Evolutionary conservation across 345 rosid species (phyloP), one percentile per base, ranked within the genome.

Genomic region (Rhizophora mangle): DNA sequence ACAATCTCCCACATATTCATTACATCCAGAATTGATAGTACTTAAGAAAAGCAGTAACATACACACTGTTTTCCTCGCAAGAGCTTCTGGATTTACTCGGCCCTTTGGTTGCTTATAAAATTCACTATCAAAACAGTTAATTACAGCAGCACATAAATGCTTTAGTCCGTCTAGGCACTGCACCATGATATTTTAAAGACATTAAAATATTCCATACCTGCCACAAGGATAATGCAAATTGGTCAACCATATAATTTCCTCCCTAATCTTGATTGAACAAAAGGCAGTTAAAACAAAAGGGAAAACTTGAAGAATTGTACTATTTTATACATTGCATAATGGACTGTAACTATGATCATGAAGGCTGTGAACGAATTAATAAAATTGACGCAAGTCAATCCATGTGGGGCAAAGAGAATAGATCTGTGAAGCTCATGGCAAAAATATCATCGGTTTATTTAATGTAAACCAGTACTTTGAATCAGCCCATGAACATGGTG

Each of bases 181-280:
- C 30, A 62, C 72, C 78, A 74, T 74, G 72, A 62, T 74, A 62
- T 39, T 62, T 56, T 68, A 62, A 57, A 63, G 57, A 46, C 21
- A 13, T 61, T 63, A 74, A 62, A 61, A 62, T 49, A 67, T 67
- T 74, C 77, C 77, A 74, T 68, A 63, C 72, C 78, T 74, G 62
- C 24, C 30, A 46, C 61, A 55, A 54, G n/a, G 62, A 34, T 24
- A 61, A 53, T 21, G 26, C 62, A 32, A 7, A 43, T 27, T 47
- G 8, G 53, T 70, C 31, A 36, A 10, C 27, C 24, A 2, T 32
- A 11, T 4, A 54, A 56, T 51, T 60, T 13, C 32, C 26, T 2
- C 19, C 63, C 24, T 5, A 63, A 32, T 37, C 16, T 54, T 36
- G 59, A 54, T 16, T 65, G 30, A 51, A 26, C 59, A 43, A 47